Conservation (phyloP, 192 early-diverging fungal species). For the Backusella circina region DNA sequence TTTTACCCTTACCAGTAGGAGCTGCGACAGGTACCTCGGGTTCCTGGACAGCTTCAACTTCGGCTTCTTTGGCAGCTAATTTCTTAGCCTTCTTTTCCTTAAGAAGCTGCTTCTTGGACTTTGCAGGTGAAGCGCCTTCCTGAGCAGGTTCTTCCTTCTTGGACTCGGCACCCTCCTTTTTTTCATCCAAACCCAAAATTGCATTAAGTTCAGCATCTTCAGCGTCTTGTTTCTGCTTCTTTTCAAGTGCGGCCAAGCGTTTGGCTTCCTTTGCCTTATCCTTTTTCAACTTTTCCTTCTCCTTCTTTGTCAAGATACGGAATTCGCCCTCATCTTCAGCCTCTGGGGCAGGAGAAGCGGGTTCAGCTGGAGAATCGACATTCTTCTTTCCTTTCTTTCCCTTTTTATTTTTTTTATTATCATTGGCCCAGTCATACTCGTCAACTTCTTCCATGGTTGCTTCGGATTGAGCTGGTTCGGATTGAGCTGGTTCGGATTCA, state of each 20-base stretch:
- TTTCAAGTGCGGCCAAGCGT: constrained; percentile 43
- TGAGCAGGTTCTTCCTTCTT: constrained; percentile 17
- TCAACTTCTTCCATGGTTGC: constrained; percentile 54
- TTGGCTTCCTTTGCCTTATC: constrained; percentile 62
- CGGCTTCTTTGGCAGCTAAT: constrained; percentile 39
- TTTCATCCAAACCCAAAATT: constrained; percentile 29
- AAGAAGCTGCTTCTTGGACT: constrained; percentile 44
- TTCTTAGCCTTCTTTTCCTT: constrained; percentile 61
- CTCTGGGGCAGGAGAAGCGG: constrained; percentile 18
- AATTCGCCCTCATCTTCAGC: constrained; percentile 40
- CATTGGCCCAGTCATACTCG: constrained; percentile 61
- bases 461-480: not conserved
- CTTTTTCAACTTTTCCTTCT: constrained; percentile 84
- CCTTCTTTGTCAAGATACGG: constrained; percentile 79
- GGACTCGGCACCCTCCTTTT: constrained; percentile 14
- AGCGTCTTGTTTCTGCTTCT: constrained; percentile 37
- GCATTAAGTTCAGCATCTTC: constrained; percentile 35
- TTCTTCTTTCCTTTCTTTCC: constrained; percentile 44
- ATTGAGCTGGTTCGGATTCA: not conserved
- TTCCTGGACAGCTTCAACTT: constrained; percentile 19
- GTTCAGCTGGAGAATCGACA: constrained; percentile 45
- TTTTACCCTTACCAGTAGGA: constrained; percentile 45
- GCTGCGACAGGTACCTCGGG: constrained; percentile 18
- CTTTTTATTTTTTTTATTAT: constrained; percentile 45
- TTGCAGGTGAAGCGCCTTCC: constrained; percentile 37